Percentiles rank a stretch among this genome's conserved stretches.
phyloP scores from a whole-genome alignment of 768 basidiomycete genomes.

The Tricholoma sp. region DNA sequence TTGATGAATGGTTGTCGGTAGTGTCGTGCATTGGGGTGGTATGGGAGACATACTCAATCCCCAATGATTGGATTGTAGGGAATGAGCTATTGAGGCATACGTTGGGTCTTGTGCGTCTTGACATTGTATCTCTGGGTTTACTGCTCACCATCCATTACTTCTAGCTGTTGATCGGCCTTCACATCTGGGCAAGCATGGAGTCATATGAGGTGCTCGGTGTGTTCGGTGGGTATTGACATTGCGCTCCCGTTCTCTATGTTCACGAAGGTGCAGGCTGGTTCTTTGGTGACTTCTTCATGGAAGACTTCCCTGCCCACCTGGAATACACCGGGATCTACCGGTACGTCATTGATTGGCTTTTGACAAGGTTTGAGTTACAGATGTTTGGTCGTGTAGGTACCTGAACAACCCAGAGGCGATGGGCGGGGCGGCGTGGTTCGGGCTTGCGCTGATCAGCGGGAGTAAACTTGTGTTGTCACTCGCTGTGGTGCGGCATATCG shows the following conservation, averaged over 20 bases:
- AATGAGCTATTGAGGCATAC: slow-evolving; percentile 86
- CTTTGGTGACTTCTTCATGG: slow-evolving; percentile 96
- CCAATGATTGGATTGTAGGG: slow-evolving; percentile 82
- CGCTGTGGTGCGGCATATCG: slow-evolving; percentile 79
- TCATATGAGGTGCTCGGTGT: slow-evolving; percentile 91
- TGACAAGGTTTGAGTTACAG: not conserved
- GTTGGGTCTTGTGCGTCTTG: slow-evolving; percentile 66
- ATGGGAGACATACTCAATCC: slow-evolving; percentile 86
- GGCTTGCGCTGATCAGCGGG: slow-evolving; percentile 85
- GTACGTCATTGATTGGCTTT: slow-evolving; percentile 28
- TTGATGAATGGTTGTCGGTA: slow-evolving; percentile 23
- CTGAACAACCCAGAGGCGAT: slow-evolving; percentile 94
- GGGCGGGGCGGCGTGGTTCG: slow-evolving; percentile 95
- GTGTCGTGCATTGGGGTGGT: slow-evolving; percentile 83
- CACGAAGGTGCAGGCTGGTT: slow-evolving; percentile 73
- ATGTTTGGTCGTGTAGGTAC: slow-evolving; percentile 45
- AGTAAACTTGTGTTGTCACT: slow-evolving; percentile 87
- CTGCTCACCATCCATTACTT: slow-evolving; percentile 6
- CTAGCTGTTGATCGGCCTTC: slow-evolving; percentile 79
- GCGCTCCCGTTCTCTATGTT: not conserved
- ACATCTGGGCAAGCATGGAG: slow-evolving; percentile 87
- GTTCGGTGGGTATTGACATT: slow-evolving; percentile 57
- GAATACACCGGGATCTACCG: slow-evolving; percentile 98
- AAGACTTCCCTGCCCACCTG: slow-evolving; percentile 83
- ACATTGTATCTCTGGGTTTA: not conserved